Base-by-base conservation (phyloP, 148 eudicot species). In the Tetragonia tetragonoides region DNA sequence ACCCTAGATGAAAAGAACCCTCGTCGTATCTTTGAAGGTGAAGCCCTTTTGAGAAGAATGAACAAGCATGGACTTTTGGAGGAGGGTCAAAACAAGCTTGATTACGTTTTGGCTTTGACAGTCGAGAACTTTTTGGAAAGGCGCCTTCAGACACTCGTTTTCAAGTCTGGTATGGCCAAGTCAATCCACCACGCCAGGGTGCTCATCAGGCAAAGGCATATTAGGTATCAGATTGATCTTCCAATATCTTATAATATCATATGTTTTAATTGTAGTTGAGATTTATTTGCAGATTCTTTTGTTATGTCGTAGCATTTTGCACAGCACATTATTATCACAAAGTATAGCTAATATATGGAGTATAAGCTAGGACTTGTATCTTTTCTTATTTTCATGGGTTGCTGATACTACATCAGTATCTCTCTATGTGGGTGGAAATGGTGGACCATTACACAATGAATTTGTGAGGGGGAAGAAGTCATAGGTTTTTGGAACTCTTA, bases 91-190 rank as follows among this genome's bases (percentile, higher is more conserved):
- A 86, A 86, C 82, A 90, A 90, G 89, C 93, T 90, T 20, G 93
- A 90, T 90, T 90, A 90, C 53, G 93, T 90, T 64, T 78, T 90
- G 80, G 86, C 93, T 18, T 83, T 90, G 61, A 90, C 93, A 42
- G 93, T 90, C n/a, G 93, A 90, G 85, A 88, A 83, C 81, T 90
- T 90, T 75, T 84, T 90, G 68, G 93, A 90, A 67, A 88, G 93
- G 44, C 93, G 93, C 28, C 89, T 90, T 16, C 93, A 90, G 59
- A 90, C 93, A 34, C 90, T 84, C 7, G 93, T 90, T 41, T 90
- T 90, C 83, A 90, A 90, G 86, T 81, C 89, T 37, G 93, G 93
- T 59, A 90, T 90, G 93, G 93, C 93, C 20, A 90, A 90, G 93
- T 90, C 91, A 28, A 90, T 90, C 51, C 93, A 90, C 78, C 93